Evolutionary conservation across 805 yeast genomes (phyloP), one percentile per base, ranked within the genome.

Genomic region (Metschnikowia kofuensis): DNA sequence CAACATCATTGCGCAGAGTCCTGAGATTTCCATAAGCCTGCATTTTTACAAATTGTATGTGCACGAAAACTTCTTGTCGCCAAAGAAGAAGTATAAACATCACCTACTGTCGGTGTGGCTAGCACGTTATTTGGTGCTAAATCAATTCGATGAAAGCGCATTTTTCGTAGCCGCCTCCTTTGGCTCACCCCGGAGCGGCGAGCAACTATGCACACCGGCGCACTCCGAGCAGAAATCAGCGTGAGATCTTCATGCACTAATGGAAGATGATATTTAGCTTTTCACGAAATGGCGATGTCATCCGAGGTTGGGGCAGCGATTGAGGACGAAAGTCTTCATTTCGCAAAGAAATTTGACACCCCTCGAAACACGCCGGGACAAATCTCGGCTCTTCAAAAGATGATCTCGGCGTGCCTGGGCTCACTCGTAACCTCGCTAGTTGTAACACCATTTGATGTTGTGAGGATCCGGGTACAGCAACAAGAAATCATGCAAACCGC

Each of bases 371-470:
- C 47, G 14, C 14, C 48, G 13, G 51, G 56, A 11, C 73, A 71
- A 14, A 77, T 80, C 49, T 69, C 83, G 6, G 56, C 80, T 27
- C 55, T 69, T 4, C 89, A 87, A 59, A 65, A 90, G 43, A 85
- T 87, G 91, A 64, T 84, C 32, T 84, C 91, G 57, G 94, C 95
- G 0, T 83, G 89, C 57, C 74, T 82, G 40, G 95, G 95, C 0
- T 84, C 92, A 0, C 59, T 87, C 7, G 57, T 87, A 16, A 87
- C 92, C 2, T 85, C 92, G 0, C 57, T 85, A 35, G 83, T 84
- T 37, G 82, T 87, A 32, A 87, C 94, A 1, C 95, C 95, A 0
- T 80, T 87, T 65, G 95, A 87, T 64, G 94, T 87, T 36, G 85
- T 87, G 0, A 70, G 92, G 51, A 82, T 87, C 29, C 69, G 95